Base-by-base conservation (phyloP, 2,329 filamentous ascomycete genomes). In the Trichoderma guizhouense region DNA sequence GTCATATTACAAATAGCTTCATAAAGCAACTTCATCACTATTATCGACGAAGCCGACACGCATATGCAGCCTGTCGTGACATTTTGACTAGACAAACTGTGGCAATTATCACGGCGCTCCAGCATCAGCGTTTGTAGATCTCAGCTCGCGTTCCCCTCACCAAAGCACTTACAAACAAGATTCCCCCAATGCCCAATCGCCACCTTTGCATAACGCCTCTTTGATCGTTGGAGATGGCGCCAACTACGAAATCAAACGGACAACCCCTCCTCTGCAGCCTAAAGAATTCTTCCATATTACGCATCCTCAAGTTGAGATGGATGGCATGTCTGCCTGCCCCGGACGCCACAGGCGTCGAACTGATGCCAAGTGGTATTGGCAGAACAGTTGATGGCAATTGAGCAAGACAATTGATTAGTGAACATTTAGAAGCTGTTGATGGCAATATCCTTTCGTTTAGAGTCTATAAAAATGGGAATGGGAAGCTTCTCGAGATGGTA, bases 271-370 rank as follows among this genome's bases (percentile, higher is more conserved):
- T 32, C 30, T 32, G 58, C 2, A 70, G 57, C 58, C 21, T 24
- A 15, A 3, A 60, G 34, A 15, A 21, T 39, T 21, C 1, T 24
- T 21, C 21, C 1, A 53, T 11, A 5, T 28, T 57, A 21, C 7
- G 21, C 39, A 53, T 24, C 1, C 3, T 24, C 14, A 9, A 14
- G 18, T 21, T 34, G 62, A 53, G 39, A 7, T 21, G 9, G 64
- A 32, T 21, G 51, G 51, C 12, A 14, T 58, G 32, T 67, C 34
- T 43, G 51, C 64, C 64, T 43, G 15, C 32, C 8, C 11, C 28
- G 6, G 30, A 57, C 67, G 67, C 67, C 67, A 70, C 67, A 63
- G 47, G 55, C 66, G 66, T 69, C 53, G 53, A 34, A 60, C 26
- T 69, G 39, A 62, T 70, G 67, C 34, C 24, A 60, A 15, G 8